Base-by-base conservation (phyloP, 1,139 yeast species). In the Cylindricascospora bacillispora region DNA sequence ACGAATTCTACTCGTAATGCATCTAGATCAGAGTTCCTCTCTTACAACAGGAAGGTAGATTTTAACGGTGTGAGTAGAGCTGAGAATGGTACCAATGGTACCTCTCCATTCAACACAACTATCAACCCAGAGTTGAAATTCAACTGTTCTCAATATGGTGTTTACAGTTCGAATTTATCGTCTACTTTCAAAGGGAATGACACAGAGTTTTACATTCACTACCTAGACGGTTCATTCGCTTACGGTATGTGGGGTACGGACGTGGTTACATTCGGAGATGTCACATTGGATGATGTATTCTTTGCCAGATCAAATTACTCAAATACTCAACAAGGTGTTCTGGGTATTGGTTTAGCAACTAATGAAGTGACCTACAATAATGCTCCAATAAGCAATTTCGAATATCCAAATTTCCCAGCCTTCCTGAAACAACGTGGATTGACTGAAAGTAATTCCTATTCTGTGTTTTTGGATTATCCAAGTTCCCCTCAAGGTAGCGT, bases 381-480 rank as follows among this genome's bases (percentile, higher is more conserved):
- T 22, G 12, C 21, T 6, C n/a, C n/a, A n/a, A n/a, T n/a, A n/a
- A n/a, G n/a, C n/a, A n/a, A n/a, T n/a, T n/a, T n/a, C n/a, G 22
- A 15, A 16, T 28, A 28, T 16, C 19, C 18, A 9, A 38, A 38
- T 15, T 54, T 73, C 24, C 85, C 85, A 4, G 36, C 60, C 28
- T 65, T 66, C 35, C 53, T 79, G 57, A 66, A 59, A 14, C 36
- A 49, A 14, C 60, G 58, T 23, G 82, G 82, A 0, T 38, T 61
- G 7, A 76, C 73, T 35, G 36, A 62, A 15, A 65, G 63, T 35
- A 58, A 54, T 27, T 65, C 68, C 1, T 79, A 73, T 46, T 75
- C 79, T 1, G 48, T 73, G 21, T 72, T 56, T 55, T 45, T 69
- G 49, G 56, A 68, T 43, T 47, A 52, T 9, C 44, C 52, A 13